Base-by-base conservation (phyloP, 1,139 yeast species). In the Blastobotrys proliferans region DNA sequence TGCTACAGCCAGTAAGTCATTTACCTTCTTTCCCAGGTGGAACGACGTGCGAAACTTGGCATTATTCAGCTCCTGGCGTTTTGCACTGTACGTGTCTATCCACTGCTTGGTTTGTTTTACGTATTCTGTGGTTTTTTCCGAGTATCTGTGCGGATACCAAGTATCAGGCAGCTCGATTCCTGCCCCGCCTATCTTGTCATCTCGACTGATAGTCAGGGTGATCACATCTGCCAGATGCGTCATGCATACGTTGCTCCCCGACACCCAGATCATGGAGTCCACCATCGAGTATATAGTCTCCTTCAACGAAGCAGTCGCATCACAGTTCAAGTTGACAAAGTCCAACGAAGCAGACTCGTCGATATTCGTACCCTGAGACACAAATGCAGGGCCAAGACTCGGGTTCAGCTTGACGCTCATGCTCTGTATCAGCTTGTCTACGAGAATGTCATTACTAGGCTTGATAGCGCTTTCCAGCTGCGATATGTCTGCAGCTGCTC, bases 91-190 rank as follows among this genome's bases (percentile, higher is more conserved):
- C 8, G 44, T 48, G 6, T 49, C 43, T 9, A 50, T 44, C 13
- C 53, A 44, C 6, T 37, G 36, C 13, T 43, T 36, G 0, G 63
- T 38, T 3, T 53, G 49, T 6, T 43, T 38, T 24, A 66, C 49
- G 5, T 52, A 47, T 0, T 52, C 50, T 14, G 49, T 51, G 25
- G 61, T 58, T 13, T 62, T 63, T 18, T 54, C 45, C 0, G 72
- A 58, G 51, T 70, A 74, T 6, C 76, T 57, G 43, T 71, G 74
- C 0, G 79, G 79, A 44, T 69, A 73, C 54, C 74, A 68, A 11
- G 49, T 50, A 4, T 61, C 57, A 2, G 66, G 64, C 14, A 72
- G 38, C 10, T 55, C 53, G 35, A 72, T 55, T 0, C 74, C 74
- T 3, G 62, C 57, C 1, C 63, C 60, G 3, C 58, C 43, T 14